phyloP scores from a whole-genome alignment of 768 basidiomycete species.

The Nevesoporus exiguus region DNA sequence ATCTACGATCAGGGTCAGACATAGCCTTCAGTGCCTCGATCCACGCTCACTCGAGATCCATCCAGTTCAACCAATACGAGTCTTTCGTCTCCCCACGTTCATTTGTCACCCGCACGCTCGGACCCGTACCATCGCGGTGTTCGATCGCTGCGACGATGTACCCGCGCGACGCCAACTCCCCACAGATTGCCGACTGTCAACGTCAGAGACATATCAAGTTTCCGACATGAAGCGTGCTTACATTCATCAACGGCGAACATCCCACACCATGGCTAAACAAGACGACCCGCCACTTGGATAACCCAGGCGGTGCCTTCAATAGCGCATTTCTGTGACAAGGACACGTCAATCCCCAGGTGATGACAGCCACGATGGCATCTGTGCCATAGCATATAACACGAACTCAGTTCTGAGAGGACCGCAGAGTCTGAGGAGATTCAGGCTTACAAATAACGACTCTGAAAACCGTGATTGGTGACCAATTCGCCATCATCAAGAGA shows the following conservation, averaged over 20 bases:
- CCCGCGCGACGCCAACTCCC: constrained; percentile 43
- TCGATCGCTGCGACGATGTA: constrained; percentile 46
- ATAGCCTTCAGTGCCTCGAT: no score
- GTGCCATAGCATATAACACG: not conserved
- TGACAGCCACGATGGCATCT: constrained; percentile 25
- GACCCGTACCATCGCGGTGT: constrained; percentile 46
- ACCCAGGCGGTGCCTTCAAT: constrained; percentile 14
- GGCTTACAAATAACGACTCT: constrained; percentile 22
- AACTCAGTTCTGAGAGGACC: not conserved
- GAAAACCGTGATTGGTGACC: constrained; percentile 28
- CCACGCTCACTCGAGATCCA: constrained; percentile 23
- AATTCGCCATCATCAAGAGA: constrained; percentile 31
- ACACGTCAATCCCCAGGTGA: constrained; percentile 32
- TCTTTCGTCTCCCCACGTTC: constrained; percentile 24
- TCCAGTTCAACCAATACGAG: constrained; percentile 34
- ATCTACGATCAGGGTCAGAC: constrained; percentile 10
- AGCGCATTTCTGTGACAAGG: constrained; percentile 28
- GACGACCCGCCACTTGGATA: constrained; percentile 36
- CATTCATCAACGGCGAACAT: constrained; percentile 40
- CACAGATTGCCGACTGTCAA: constrained; percentile 36
- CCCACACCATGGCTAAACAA: constrained; percentile 47
- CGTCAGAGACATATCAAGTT: not conserved
- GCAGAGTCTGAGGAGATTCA: not conserved
- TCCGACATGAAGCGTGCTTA: not conserved
- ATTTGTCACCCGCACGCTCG: constrained; percentile 26